Evolutionary conservation across 73 alveolate genomes (phyloP).

Genomic region (Effrenium voratum): DNA sequence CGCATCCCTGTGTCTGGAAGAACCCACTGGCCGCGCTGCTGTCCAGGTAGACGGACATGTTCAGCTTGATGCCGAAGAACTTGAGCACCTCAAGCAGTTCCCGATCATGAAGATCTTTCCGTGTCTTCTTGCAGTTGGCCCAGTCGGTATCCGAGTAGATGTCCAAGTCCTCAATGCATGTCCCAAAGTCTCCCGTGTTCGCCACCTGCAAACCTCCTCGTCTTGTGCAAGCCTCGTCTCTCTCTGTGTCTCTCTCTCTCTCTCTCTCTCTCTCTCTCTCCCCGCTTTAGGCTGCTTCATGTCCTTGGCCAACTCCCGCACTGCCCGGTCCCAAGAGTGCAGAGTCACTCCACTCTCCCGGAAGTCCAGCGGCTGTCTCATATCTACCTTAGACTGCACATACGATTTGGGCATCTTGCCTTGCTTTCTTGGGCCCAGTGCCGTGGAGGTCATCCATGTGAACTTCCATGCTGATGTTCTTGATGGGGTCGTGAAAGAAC

Average conservation of each 20-base stretch:
- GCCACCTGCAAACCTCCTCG: neutral
- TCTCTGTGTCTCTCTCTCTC: too few species aligned
- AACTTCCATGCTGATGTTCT: neutral
- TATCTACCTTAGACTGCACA: too few species aligned
- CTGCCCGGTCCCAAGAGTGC: neutral
- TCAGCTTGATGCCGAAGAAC: neutral
- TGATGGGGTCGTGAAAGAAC: neutral
- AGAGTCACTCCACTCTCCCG: neutral
- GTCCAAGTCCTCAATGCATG: neutral
- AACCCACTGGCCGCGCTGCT: neutral
- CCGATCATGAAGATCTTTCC: neutral
- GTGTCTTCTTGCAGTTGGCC: constrained; percentile 17
- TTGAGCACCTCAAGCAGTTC: neutral
- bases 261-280: too few species aligned
- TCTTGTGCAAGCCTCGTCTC: neutral
- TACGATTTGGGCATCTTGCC: too few species aligned
- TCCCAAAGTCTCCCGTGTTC: too few species aligned
- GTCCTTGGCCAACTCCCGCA: neutral
- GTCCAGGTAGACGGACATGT: neutral
- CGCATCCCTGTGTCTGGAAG: neutral
- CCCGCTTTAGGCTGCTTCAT: neutral
- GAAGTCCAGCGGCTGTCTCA: neutral
- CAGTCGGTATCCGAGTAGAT: neutral
- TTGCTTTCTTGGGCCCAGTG: neutral
- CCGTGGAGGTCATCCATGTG: neutral